Evolutionary conservation across 176 grass and related monocot species (phyloP), one percentile per base, ranked within the genome.

Genomic region (Typha latifolia): DNA sequence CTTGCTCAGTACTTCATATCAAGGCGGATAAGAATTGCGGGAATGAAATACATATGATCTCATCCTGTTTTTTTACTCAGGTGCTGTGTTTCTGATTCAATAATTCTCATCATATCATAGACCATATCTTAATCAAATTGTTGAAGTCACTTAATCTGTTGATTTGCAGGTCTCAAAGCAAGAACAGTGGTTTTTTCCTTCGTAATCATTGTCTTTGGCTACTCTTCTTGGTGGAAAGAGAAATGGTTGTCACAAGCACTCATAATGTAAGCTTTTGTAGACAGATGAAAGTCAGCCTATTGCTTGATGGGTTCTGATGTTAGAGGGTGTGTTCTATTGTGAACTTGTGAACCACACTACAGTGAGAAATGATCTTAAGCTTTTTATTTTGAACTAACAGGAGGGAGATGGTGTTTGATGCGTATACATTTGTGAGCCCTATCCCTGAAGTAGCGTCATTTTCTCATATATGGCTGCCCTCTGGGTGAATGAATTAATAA

Each of bases 11-110:
- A 93, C 61, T 66, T 82, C 51, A 85, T 99, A 86, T 99, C 89
- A 61, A 87, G 89, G 78, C 79, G 71, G 56, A 93, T 91, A 78
- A 85, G 89, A 78, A 84, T 99, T 74, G 94, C 94, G 55, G 94
- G 94, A 59, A 99, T 99, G 94, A 88, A 71, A 80, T 99, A 92
- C 72, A 99, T 99, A 68, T 95, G 73, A 89, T 19, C 9, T 10
- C 37, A 43, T 43, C 37, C 37, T 43, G 6, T 43, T 43, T 22
- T 22, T 59, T 59, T 3, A 9, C 16, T 59, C 15, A 59, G 53
- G 53, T 59, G 18, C 7, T 19, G 53, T 59, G 53, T 21, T 21
- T 16, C n/a, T n/a, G 15, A 22, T 19, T 16, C 1, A 10, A 19
- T 14, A 12, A 21, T 16, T 59, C 11, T 59, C 6, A 14, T 59